Conservation (phyloP, 2,329 filamentous ascomycete genomes). For the Volutella citrinella region DNA sequence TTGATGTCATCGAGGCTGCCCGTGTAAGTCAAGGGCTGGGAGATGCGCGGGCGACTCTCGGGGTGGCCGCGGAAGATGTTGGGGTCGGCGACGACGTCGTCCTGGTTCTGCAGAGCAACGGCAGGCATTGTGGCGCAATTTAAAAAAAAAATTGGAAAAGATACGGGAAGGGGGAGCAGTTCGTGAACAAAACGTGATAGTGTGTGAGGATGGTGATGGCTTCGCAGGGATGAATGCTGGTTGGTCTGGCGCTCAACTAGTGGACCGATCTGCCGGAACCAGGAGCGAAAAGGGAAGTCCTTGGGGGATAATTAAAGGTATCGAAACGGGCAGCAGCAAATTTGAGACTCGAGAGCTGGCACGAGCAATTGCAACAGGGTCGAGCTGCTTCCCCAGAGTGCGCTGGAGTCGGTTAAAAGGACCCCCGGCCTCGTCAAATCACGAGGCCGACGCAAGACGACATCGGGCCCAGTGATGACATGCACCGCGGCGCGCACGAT, state of each 20-base stretch:
- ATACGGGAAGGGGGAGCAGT: slow-evolving; percentile 3
- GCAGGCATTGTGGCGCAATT: slow-evolving; percentile 33
- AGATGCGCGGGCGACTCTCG: slow-evolving; percentile 26
- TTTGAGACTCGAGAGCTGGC: no score
- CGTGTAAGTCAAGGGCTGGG: slow-evolving; percentile 36
- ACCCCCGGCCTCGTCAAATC: no score
- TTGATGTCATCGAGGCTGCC: slow-evolving; percentile 39
- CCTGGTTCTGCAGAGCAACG: slow-evolving; percentile 13
- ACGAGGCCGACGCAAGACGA: slow-evolving; percentile 26
- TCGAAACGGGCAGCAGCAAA: no score
- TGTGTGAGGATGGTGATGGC: no score
- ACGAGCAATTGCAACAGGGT: no score
- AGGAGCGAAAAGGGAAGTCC: no score
- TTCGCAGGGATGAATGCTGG: slow-evolving; percentile 3
- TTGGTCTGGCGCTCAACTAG: slow-evolving; percentile 16
- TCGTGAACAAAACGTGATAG: no score
- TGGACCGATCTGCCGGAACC: slow-evolving; percentile 16
- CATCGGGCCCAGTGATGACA: slow-evolving; percentile 25
- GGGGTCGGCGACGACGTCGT: slow-evolving; percentile 6
- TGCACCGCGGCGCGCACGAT: slow-evolving; percentile 8
- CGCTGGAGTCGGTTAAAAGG: slow-evolving; percentile 15
- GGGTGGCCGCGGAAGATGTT: slow-evolving; percentile 30
- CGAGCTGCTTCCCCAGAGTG: slow-evolving; percentile 15
- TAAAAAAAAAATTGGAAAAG: slow-evolving; percentile 4
- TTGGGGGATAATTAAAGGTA: no score